A percentile compares a stretch with the other conserved stretches of the same genome.
These are phyloP conservation scores for Syzygium oleosum DNA, from an alignment of 345 rosid species.

Conservation along the genomic window DNA sequence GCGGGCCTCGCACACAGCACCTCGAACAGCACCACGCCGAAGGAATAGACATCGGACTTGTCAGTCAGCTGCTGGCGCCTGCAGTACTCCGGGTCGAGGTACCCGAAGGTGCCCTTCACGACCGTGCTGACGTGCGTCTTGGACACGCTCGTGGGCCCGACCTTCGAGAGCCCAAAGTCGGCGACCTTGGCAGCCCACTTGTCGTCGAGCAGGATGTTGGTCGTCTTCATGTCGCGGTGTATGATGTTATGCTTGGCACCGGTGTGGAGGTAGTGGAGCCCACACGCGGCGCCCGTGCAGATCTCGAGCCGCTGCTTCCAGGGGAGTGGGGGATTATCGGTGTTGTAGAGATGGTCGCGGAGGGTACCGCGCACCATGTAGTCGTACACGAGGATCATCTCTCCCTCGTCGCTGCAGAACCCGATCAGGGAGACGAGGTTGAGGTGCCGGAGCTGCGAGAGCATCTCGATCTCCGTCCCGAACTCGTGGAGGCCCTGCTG, in stretches of 20 bases:
- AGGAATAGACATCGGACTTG: slow-evolving; percentile 65
- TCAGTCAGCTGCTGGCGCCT: slow-evolving; percentile 43
- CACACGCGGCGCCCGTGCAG: slow-evolving; percentile 32
- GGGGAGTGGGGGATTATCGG: slow-evolving; percentile 8
- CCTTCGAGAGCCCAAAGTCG: no score
- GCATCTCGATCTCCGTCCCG: slow-evolving; percentile 26
- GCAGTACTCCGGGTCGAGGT: slow-evolving; percentile 52
- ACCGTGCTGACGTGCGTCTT: slow-evolving; percentile 19
- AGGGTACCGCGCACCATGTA: slow-evolving; percentile 24
- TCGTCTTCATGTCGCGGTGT: slow-evolving; percentile 15
- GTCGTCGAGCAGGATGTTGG: slow-evolving; percentile 9
- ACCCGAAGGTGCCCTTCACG: slow-evolving; percentile 19
- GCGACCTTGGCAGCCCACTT: slow-evolving; percentile 29
- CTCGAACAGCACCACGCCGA: slow-evolving; percentile 57
- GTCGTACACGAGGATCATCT: slow-evolving; percentile 39
- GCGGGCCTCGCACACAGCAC: slow-evolving; percentile 41
- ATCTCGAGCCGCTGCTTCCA: slow-evolving; percentile 34
- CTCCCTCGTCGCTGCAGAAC: slow-evolving; percentile 24
- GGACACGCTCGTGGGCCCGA: no score
- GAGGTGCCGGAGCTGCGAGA: slow-evolving; percentile 21
- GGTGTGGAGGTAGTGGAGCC: slow-evolving; percentile 23
- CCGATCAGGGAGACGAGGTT: slow-evolving; percentile 36
- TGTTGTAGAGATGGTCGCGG: slow-evolving; percentile 15
- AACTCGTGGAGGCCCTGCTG: slow-evolving; percentile 31
- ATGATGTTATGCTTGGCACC: slow-evolving; percentile 9